Evolutionary conservation across 2,329 filamentous ascomycete genomes (phyloP).

Genomic region (Fusarium odoratissimum): DNA sequence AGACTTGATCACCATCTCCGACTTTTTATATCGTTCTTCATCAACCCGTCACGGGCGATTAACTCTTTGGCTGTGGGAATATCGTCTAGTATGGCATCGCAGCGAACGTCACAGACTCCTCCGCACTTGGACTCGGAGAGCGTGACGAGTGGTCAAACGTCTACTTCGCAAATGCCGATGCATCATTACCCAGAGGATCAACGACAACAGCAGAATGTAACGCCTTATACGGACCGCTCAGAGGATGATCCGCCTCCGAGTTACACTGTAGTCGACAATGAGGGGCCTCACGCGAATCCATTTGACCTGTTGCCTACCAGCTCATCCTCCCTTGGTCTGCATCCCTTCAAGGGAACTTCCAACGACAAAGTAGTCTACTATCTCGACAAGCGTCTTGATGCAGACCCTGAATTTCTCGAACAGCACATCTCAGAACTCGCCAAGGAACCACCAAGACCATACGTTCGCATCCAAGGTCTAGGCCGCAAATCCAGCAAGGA

Average conservation of each 20-base stretch:
- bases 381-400: constrained; percentile 59
- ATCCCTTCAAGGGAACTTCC: constrained; percentile 47
- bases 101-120: constrained; percentile 19
- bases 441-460: constrained; percentile 63
- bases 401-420: constrained; percentile 57
- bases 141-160: constrained; percentile 25
- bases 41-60: constrained; percentile 10
- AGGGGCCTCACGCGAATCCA: constrained; percentile 23
- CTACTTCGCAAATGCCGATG: constrained; percentile 32
- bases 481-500: constrained; percentile 58
- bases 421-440: constrained; percentile 58
- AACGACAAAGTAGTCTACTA: constrained; percentile 55
- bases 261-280: constrained; percentile 37
- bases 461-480: constrained; percentile 63
- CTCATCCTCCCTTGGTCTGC: constrained; percentile 37
- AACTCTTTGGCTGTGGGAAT: neutral
- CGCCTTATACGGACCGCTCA: constrained; percentile 24
- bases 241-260: constrained; percentile 33
- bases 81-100: constrained; percentile 18
- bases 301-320: constrained; percentile 26
- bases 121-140: constrained; percentile 25
- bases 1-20: constrained; percentile 13
- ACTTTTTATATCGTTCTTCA: constrained; percentile 5
- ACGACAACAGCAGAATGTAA: neutral
- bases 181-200: constrained; percentile 38